phyloP scores from a whole-genome alignment of 768 basidiomycete genomes.

The Termitomyces sp. region DNA sequence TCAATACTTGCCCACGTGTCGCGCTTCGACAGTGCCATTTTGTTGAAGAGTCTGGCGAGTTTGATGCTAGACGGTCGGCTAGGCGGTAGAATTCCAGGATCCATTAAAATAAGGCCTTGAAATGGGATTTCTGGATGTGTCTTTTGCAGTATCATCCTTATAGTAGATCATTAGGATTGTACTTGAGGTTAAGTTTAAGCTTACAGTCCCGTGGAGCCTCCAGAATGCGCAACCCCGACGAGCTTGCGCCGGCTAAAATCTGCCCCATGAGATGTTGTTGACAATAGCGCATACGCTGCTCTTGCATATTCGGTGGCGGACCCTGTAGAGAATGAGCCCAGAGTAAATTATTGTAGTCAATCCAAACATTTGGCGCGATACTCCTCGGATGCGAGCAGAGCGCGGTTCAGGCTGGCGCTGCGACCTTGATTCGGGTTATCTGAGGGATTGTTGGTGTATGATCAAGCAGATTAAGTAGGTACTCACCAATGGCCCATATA shows the following conservation, averaged over 20 bases:
- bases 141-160: constrained; percentile 6
- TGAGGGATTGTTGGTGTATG: background rate
- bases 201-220: constrained; percentile 12
- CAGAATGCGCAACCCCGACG: constrained; percentile 10
- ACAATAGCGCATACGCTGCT: constrained; percentile 7
- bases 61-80: constrained; percentile 1
- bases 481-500: constrained; percentile 6
- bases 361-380: constrained; percentile 4
- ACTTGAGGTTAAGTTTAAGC: background rate
- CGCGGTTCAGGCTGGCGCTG: constrained; percentile 3
- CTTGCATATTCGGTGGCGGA: constrained; percentile 9
- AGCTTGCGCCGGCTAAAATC: constrained; percentile 5
- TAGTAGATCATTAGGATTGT: background rate
- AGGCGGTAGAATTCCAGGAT: constrained; percentile 10
- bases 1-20: constrained; percentile 5
- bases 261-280: constrained; percentile 8
- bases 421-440: constrained; percentile 13
- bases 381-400: constrained; percentile 1
- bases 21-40: constrained; percentile 8
- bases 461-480: background rate
- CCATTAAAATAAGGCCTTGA: constrained; percentile 6
- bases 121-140: constrained; percentile 6
- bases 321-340: background rate
- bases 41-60: constrained; percentile 7
- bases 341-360: background rate